Conservation (phyloP, 176 grass and related monocot species). For the Poa annua region DNA sequence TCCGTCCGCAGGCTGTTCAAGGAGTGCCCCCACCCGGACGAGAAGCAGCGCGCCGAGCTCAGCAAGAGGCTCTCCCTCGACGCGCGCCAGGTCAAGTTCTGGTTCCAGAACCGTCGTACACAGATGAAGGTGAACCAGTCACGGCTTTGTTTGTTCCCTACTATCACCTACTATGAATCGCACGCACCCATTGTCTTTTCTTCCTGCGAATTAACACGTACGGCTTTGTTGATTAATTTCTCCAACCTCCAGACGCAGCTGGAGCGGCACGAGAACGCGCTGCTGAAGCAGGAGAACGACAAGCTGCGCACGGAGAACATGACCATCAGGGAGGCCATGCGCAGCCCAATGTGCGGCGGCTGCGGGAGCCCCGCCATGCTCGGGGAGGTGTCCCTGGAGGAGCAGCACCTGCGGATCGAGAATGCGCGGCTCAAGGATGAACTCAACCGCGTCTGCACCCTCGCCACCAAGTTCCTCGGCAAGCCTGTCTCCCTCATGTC, state of each 20-base stretch:
- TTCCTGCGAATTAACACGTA: not conserved
- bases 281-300: conserved; percentile 94
- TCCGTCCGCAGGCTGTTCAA: conserved; percentile 73
- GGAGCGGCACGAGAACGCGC: conserved; percentile 93
- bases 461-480: conserved; percentile 86
- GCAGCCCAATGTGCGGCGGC: conserved; percentile 80
- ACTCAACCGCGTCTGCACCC: conserved; percentile 70
- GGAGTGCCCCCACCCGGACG: conserved; percentile 96
- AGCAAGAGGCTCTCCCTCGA: conserved; percentile 83
- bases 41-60: conserved; percentile 92
- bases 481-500: conserved; percentile 58
- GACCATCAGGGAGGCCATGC: conserved; percentile 79
- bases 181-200: not conserved
- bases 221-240: too few species aligned
- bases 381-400: conserved; percentile 81
- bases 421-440: conserved; percentile 94
- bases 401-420: conserved; percentile 92
- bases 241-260: conserved; percentile 69
- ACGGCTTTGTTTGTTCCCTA: not conserved
- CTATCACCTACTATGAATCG: not conserved
- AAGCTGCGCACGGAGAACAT: conserved; percentile 87
- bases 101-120: conserved; percentile 96
- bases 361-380: conserved; percentile 87
- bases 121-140: conserved; percentile 71
- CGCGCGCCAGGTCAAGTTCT: conserved; percentile 97